A percentile compares a stretch with the other conserved stretches of the same genome.
Evolutionary conservation across 306 rosid species (phyloP).

Genomic region (Rosa rugosa): DNA sequence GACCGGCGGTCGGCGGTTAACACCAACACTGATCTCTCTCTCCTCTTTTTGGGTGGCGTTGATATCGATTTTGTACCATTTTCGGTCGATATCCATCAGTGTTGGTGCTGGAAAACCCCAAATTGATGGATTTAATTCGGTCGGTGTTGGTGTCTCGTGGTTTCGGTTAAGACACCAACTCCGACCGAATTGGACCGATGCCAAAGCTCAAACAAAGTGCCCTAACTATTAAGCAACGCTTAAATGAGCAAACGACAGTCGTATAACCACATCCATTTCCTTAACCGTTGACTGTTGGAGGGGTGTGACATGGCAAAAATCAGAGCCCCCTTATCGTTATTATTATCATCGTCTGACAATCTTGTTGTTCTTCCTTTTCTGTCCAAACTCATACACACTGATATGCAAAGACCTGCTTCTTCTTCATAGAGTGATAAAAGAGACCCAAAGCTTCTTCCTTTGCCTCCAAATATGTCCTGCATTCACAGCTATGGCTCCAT

Average conservation of each 20-base stretch:
- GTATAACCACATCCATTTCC: neutral
- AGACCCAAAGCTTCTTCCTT: neutral
- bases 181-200: neutral
- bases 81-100: neutral
- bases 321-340: slow-evolving; percentile 20
- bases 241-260: neutral
- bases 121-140: neutral
- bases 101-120: too few species aligned
- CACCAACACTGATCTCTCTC: neutral
- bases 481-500: slow-evolving; percentile 36
- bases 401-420: slow-evolving; percentile 8
- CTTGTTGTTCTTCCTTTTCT: neutral
- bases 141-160: neutral
- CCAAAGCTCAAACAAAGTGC: neutral
- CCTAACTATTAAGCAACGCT: neutral
- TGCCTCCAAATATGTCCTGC: slow-evolving; percentile 51
- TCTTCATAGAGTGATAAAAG: neutral
- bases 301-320: slow-evolving; percentile 32
- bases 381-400: neutral
- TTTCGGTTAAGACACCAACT: neutral
- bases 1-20: neutral
- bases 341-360: slow-evolving; percentile 11
- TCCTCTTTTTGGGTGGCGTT: neutral
- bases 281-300: neutral
- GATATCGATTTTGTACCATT: neutral